Percentiles rank a stretch among this genome's conserved stretches.
Evolutionary conservation across 1,139 yeast genomes (phyloP).

Genomic region (Sugiyamaella sp.): DNA sequence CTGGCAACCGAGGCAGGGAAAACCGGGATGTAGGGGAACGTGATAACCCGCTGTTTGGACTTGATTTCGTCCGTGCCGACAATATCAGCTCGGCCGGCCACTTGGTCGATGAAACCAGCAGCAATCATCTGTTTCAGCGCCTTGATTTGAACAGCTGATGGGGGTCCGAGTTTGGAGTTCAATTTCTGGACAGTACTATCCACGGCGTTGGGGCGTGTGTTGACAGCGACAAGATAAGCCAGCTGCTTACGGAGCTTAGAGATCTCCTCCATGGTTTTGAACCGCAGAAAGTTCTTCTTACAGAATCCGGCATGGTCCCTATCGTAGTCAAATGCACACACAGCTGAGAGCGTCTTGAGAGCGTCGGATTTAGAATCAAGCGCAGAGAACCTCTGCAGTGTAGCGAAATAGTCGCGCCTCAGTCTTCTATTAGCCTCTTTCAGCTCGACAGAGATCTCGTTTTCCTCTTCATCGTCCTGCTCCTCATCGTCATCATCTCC

Average conservation of each 20-base stretch:
- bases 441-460: conserved; percentile 39
- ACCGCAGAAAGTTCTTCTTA: conserved; percentile 60
- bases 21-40: conserved; percentile 75
- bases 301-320: conserved; percentile 50
- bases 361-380: conserved; percentile 78
- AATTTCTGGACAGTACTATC: conserved; percentile 50
- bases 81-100: conserved; percentile 81
- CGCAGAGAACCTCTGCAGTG: conserved; percentile 62
- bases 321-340: conserved; percentile 84
- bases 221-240: conserved; percentile 65
- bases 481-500: conserved; percentile 37
- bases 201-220: conserved; percentile 59
- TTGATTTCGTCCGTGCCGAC: conserved; percentile 56
- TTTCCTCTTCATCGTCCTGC: conserved; percentile 36
- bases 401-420: conserved; percentile 55
- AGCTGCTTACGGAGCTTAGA: conserved; percentile 78
- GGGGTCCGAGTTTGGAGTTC: conserved; percentile 63
- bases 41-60: conserved; percentile 55
- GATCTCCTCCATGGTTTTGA: conserved; percentile 75
- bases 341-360: conserved; percentile 73
- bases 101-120: conserved; percentile 90
- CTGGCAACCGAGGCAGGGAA: conserved; percentile 52
- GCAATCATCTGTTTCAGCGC: conserved; percentile 90
- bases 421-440: conserved; percentile 51
- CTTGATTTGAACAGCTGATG: conserved; percentile 66